Evolutionary conservation across 305 asterid genomes (phyloP), one percentile per base, ranked within the genome.

Genomic region (Fraxinus greggii): DNA sequence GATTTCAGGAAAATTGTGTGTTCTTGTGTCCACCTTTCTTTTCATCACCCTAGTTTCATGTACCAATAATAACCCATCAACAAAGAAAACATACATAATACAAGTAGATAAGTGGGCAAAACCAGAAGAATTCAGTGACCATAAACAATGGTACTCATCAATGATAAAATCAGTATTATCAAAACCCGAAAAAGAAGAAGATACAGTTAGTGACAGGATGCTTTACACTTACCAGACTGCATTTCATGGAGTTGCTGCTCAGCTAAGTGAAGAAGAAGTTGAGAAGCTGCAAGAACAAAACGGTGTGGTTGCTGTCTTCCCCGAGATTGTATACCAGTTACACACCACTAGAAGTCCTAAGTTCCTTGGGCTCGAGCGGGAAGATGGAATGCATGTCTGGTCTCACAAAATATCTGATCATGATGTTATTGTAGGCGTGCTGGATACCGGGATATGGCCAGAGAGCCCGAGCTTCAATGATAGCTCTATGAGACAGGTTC

Each of bases 371-470:
- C 95, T 95, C 6, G 91, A 88, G 26, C 83, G 82, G 5, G 86
- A 78, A 23, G 88, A 86, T 15, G 87, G 89, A 82, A 86, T 81
- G 2, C 88, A 82, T 78, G 33, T 85, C 4, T 63, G 88, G 63
- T 59, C 90, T 0, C 85, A 88, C 38, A 83, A 74, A 10, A 26
- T 81, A 6, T 78, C 87, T 4, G 84, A 83, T 38, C 81, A 89
- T 31, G 89, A 93, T 69, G 99, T 94, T 0, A 86, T 95, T 0
- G 94, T 95, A 4, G 99, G 98, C 0, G 97, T 95, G 0, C 83
- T 95, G 0, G 99, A 95, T 75, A 95, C 98, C 2, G 99, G 99
- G 2, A 88, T 95, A 1, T 95, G 99, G 99, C 98, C 99, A 4
- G 98, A 95, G 76, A 91, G 97, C 76, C 95, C 91, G 35, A 95